These are phyloP conservation scores for Phytopythium montanum DNA, from an alignment of 352 stramenopile genomes.

Conservation along the genomic window DNA sequence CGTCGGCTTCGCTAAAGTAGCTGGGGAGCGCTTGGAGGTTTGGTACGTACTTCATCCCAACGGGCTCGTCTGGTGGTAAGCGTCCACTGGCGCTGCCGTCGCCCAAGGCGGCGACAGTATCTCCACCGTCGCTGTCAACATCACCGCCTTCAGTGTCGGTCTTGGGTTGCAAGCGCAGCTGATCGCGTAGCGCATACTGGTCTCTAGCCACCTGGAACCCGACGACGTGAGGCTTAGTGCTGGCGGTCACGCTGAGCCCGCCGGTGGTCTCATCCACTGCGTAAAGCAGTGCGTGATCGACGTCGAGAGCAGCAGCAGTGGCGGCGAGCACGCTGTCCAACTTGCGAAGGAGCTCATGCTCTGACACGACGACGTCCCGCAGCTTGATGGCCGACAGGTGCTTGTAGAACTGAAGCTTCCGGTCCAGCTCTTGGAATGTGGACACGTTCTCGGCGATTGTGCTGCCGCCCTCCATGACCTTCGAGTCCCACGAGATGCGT, in stretches of 20 bases:
- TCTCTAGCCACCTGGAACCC: conserved; percentile 49
- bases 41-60: conserved; percentile 34
- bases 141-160: conserved; percentile 11
- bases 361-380: conserved; percentile 32
- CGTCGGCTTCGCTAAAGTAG: conserved; percentile 37
- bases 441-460: conserved; percentile 33
- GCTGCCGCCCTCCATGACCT: conserved; percentile 27
- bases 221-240: conserved; percentile 33
- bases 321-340: conserved; percentile 43
- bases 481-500: conserved; percentile 38
- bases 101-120: not conserved
- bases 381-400: conserved; percentile 47
- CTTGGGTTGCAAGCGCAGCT: conserved; percentile 25
- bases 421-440: conserved; percentile 31
- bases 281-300: conserved; percentile 54
- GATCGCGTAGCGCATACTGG: conserved; percentile 42
- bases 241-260: conserved; percentile 43
- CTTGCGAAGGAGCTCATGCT: conserved; percentile 39
- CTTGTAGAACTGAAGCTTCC: conserved; percentile 58
- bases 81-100: conserved; percentile 5
- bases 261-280: conserved; percentile 32
- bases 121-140: conserved; percentile 12
- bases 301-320: conserved; percentile 30
- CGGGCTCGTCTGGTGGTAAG: conserved; percentile 10
- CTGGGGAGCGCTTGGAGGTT: conserved; percentile 35